These are phyloP conservation scores for Solanum lycopersicoides DNA, from an alignment of 257 asterid species.

Conservation along the genomic window DNA sequence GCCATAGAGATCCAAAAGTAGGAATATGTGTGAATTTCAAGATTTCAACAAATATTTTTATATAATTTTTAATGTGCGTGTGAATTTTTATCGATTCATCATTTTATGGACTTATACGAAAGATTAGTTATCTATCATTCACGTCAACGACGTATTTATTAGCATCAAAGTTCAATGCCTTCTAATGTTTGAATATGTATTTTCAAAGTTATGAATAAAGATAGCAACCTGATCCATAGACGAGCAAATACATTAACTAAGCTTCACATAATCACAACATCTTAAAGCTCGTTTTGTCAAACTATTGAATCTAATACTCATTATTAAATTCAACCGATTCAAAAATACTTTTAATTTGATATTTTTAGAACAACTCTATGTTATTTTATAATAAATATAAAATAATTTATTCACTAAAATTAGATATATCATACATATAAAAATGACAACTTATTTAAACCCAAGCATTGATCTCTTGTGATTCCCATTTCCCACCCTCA, in stretches of 20 bases:
- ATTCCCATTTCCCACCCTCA: background rate
- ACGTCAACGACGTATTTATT: background rate
- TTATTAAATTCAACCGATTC: background rate
- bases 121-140: background rate
- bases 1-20: background rate
- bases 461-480: background rate
- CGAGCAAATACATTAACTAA: background rate
- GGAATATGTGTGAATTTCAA: background rate
- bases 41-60: background rate
- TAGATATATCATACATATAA: too few species aligned
- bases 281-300: background rate
- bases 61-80: too few species aligned
- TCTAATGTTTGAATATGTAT: background rate
- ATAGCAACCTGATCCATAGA: background rate
- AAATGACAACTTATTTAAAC: too few species aligned
- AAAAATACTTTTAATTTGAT: background rate
- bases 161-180: background rate
- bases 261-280: background rate
- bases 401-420: background rate
- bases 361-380: fast-evolving
- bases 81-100: too few species aligned
- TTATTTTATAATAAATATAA: too few species aligned
- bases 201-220: background rate
- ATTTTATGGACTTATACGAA: background rate
- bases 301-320: background rate